Evolutionary conservation across 805 yeast genomes (phyloP).

Genomic region (Wickerhamomyces kurtzmanii): DNA sequence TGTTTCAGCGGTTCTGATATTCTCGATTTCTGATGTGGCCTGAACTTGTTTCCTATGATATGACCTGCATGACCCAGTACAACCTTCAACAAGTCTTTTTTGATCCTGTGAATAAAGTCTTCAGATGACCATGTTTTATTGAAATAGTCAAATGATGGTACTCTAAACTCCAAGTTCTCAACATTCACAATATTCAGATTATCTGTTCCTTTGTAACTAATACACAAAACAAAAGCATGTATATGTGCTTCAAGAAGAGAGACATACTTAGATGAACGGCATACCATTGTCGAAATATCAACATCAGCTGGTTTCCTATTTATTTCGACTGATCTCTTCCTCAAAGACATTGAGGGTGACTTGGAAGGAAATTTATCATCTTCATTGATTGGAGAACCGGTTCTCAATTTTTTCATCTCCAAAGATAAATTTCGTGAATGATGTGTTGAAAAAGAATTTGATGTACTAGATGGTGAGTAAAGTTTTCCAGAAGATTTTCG

Average conservation of each 20-base stretch:
- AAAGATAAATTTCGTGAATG: no score
- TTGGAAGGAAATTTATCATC: conserved; percentile 7
- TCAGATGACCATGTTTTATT: conserved; percentile 48
- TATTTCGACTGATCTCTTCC: background rate
- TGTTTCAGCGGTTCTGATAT: conserved; percentile 16
- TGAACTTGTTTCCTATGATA: conserved; percentile 51
- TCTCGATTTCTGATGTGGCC: conserved; percentile 29
- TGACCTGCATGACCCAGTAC: conserved; percentile 50
- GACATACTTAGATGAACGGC: conserved; percentile 59
- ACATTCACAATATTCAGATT: conserved; percentile 47
- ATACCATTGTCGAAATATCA: conserved; percentile 53
- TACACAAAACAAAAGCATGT: conserved; percentile 35
- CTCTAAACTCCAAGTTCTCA: conserved; percentile 37
- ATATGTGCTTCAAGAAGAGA: conserved; percentile 50
- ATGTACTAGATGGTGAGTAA: conserved; percentile 1
- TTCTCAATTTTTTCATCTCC: no score
- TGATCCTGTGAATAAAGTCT: conserved; percentile 41
- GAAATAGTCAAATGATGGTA: conserved; percentile 38
- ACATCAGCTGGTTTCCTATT: conserved; percentile 6
- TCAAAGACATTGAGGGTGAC: conserved; percentile 5
- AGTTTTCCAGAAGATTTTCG: conserved; percentile 3
- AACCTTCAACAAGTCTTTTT: conserved; percentile 45
- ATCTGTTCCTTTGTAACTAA: conserved; percentile 63
- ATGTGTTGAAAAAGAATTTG: no score
- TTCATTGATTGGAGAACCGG: no score